These are phyloP conservation scores for Hyphopichia pseudoburtonii DNA, from an alignment of 1,139 yeast genomes.

Conservation along the genomic window DNA sequence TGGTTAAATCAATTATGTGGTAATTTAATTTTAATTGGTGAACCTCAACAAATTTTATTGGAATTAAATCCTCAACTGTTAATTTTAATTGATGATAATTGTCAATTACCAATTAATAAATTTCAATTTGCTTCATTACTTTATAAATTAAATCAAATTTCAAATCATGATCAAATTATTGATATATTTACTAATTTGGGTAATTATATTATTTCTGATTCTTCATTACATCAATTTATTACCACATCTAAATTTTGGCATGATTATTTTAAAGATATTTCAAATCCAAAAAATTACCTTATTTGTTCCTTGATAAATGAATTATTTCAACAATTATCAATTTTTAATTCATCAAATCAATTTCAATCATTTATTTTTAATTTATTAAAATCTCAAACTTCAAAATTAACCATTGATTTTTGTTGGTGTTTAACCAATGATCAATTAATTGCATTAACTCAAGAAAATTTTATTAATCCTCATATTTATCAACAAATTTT, in stretches of 20 bases:
- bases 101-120: constrained; percentile 1
- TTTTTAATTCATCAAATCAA: constrained; percentile 8
- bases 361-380: constrained; percentile 13
- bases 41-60: constrained; percentile 29
- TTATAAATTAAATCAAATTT: background rate
- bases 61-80: background rate
- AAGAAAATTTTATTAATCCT: background rate
- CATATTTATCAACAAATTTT: constrained; percentile 5
- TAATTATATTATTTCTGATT: constrained; percentile 8
- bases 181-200: constrained; percentile 3
- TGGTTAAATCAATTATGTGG: constrained; percentile 57
- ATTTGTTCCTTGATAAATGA: constrained; percentile 37
- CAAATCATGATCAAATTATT: constrained; percentile 1
- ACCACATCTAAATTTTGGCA: constrained; percentile 28
- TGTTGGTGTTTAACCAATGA: constrained; percentile 24
- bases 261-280: constrained; percentile 1
- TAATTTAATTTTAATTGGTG: constrained; percentile 54
- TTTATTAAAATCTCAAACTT: constrained; percentile 10
- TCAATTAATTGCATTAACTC: constrained; percentile 8
- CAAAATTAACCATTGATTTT: constrained; percentile 8
- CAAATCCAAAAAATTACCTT: constrained; percentile 17
- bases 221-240: constrained; percentile 9
- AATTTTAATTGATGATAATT: constrained; percentile 1
- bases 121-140: constrained; percentile 2
- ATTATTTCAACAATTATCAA: constrained; percentile 30